These are phyloP conservation scores for Monosporascus ibericus DNA, from an alignment of 2,329 filamentous ascomycete species.

Conservation along the genomic window DNA sequence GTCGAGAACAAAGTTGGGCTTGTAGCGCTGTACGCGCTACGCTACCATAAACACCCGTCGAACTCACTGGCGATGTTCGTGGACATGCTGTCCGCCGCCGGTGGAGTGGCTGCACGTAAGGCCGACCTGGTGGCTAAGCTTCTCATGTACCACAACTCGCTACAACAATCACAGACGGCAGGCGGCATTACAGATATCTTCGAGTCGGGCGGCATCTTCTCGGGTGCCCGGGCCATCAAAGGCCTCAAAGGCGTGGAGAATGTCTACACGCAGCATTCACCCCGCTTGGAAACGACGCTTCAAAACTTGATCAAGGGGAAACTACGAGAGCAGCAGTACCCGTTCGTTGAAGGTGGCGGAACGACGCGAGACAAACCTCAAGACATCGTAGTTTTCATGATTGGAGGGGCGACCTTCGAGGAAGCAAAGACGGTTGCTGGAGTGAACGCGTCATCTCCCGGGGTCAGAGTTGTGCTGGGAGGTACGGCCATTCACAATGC, in stretches of 20 bases:
- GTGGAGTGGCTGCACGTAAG: conserved; percentile 68
- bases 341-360: conserved; percentile 84
- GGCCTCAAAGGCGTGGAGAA: conserved; percentile 97
- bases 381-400: conserved; percentile 90
- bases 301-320: conserved; percentile 92
- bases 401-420: conserved; percentile 91
- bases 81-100: conserved; percentile 78
- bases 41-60: conserved; percentile 81
- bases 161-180: conserved; percentile 70
- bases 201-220: conserved; percentile 85
- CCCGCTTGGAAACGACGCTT: conserved; percentile 76
- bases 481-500: conserved; percentile 88
- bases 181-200: conserved; percentile 87
- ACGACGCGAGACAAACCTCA: conserved; percentile 92
- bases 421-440: conserved; percentile 95
- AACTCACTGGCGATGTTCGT: conserved; percentile 80
- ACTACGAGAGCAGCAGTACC: conserved; percentile 80
- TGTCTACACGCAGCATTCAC: conserved; percentile 96
- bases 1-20: conserved; percentile 80
- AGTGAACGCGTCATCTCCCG: conserved; percentile 85
- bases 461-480: conserved; percentile 81
- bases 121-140: conserved; percentile 78
- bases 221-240: conserved; percentile 82
- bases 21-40: conserved; percentile 89
- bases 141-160: conserved; percentile 76